Percentiles rank a stretch among this genome's conserved stretches.
Conservation (phyloP, 306 rosid species). For the Prunus persica region Prunus_persica_NCBIv2 NC_034016.1:13839501-13840000, state of each 20-base stretch:
- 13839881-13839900: conserved; percentile 46
- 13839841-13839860: conserved; percentile 23
- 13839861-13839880: conserved; percentile 31
- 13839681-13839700: background rate
- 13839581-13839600: background rate
- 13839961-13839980: conserved; percentile 21
- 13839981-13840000: conserved; percentile 21
- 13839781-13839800: conserved; percentile 26
- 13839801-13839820: conserved; percentile 26
- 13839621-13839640: too few species aligned
- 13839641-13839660: background rate
- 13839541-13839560: conserved; percentile 12
- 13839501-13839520: conserved; percentile 31
- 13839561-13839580: conserved; percentile 42
- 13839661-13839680: background rate
- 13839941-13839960: background rate
- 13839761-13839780: conserved; percentile 15
- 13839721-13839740: background rate
- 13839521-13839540: conserved; percentile 32
- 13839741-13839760: conserved; percentile 7
- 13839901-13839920: conserved; percentile 1
- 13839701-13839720: background rate
- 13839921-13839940: background rate
- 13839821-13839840: background rate
- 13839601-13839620: too few species aligned